Evolutionary conservation across 225 moss, liverwort and hornwort species (phyloP).

Genomic region (Bryum argenteum): DNA sequence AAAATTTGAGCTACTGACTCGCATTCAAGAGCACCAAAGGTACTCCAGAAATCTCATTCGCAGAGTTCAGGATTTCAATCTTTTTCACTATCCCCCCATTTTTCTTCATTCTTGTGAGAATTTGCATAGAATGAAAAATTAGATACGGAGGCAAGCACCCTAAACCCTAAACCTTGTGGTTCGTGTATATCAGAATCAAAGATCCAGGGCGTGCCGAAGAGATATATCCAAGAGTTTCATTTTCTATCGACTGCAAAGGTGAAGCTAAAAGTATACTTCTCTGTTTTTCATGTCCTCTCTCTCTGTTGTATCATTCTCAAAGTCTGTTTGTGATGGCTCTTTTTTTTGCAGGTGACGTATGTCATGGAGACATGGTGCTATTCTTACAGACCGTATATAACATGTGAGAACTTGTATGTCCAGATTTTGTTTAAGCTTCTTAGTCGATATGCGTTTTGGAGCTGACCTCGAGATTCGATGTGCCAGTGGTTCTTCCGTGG

Average conservation of each 20-base stretch:
- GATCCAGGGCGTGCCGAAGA: conserved; percentile 44
- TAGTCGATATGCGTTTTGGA: conserved; percentile 11
- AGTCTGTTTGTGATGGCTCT: conserved; percentile 27
- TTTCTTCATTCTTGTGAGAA: no score
- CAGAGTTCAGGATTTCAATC: no score
- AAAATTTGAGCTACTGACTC: conserved; percentile 63
- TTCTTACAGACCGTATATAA: conserved; percentile 70
- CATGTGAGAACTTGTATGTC: conserved; percentile 48
- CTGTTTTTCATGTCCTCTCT: conserved; percentile 11
- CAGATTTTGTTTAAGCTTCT: not conserved
- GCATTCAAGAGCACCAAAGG: conserved; percentile 77
- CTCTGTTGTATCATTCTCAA: conserved; percentile 17
- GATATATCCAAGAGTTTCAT: conserved; percentile 47
- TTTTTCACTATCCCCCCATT: no score
- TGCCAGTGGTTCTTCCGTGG: conserved; percentile 45
- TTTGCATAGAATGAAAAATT: not conserved
- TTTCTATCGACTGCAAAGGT: conserved; percentile 55
- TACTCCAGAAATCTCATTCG: conserved; percentile 3
- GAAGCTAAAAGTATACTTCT: conserved; percentile 8
- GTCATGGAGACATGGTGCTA: conserved; percentile 73
- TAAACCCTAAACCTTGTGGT: conserved; percentile 12
- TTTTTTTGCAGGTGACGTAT: conserved; percentile 76
- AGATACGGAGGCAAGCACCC: not conserved
- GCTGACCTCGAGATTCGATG: conserved; percentile 27
- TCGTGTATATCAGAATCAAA: conserved; percentile 46